Evolutionary conservation across 1,284 basidiomycete species (phyloP).

Genomic region (Fistulina hepatica): DNA sequence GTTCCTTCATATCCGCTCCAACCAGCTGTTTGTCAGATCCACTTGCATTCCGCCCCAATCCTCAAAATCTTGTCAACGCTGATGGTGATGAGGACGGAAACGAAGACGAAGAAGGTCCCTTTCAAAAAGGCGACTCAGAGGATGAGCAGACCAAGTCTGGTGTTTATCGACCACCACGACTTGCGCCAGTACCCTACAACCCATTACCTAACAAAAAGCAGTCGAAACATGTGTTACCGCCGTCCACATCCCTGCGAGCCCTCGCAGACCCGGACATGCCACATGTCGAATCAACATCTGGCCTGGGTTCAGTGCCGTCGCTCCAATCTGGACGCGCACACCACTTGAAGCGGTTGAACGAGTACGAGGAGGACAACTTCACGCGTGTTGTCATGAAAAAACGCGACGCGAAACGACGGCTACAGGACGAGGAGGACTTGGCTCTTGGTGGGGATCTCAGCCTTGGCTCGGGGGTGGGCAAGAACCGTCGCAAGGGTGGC

Average conservation of each 20-base stretch:
- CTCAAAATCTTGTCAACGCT: constrained; percentile 46
- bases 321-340: constrained; percentile 58
- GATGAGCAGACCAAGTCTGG: constrained; percentile 21
- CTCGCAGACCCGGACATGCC: constrained; percentile 58
- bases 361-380: constrained; percentile 96
- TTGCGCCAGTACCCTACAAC: constrained; percentile 87
- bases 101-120: constrained; percentile 26
- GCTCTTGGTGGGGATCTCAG: constrained; percentile 68
- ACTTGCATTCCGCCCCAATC: constrained; percentile 86
- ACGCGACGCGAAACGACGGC: constrained; percentile 71
- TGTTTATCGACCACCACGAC: constrained; percentile 85
- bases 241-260: constrained; percentile 64
- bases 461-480: constrained; percentile 33
- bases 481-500: constrained; percentile 44
- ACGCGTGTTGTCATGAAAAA: constrained; percentile 88
- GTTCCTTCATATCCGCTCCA: constrained; percentile 2
- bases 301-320: constrained; percentile 56
- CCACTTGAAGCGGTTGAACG: constrained; percentile 72
- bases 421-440: constrained; percentile 82
- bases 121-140: constrained; percentile 19
- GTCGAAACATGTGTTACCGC: constrained; percentile 29
- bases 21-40: constrained; percentile 48
- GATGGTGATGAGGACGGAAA: constrained; percentile 25
- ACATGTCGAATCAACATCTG: constrained; percentile 67
- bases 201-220: constrained; percentile 48